Percentiles rank a stretch among this genome's conserved stretches.
phyloP scores from a whole-genome alignment of 345 rosid species.

The Lumnitzera littorea region DNA sequence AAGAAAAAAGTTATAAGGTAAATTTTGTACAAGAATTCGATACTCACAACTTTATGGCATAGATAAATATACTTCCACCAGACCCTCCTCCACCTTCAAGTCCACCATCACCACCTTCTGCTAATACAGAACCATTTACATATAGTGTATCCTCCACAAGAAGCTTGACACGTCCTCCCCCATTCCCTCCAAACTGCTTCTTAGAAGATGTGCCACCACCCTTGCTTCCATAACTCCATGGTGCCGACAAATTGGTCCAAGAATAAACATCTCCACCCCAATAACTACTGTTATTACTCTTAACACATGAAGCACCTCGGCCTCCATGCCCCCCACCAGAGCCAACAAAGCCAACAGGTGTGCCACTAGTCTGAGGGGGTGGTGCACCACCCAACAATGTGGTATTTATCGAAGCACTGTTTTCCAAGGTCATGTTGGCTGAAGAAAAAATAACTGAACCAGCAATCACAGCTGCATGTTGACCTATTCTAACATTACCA shows the following conservation, averaged over 20 bases:
- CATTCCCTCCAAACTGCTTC: conserved; percentile 58
- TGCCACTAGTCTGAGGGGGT: conserved; percentile 95
- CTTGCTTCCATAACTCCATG: conserved; percentile 94
- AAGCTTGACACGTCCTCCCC: conserved; percentile 85
- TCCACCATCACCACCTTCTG: conserved; percentile 87
- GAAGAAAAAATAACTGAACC: conserved; percentile 66
- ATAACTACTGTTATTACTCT: conserved; percentile 41
- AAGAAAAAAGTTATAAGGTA: not conserved
- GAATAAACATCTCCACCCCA: conserved; percentile 99
- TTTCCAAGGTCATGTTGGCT: conserved; percentile 52
- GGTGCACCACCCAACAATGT: conserved; percentile 78
- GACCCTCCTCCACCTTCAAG: conserved; percentile 86
- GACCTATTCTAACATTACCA: conserved; percentile 70
- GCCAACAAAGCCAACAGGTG: conserved; percentile 74
- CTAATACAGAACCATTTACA: conserved; percentile 69
- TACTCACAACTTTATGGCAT: conserved; percentile 75
- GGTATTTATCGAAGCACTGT: conserved; percentile 58
- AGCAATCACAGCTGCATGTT: conserved; percentile 49
- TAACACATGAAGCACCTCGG: conserved; percentile 85
- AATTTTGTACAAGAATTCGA: not conserved
- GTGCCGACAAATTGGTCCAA: conserved; percentile 76
- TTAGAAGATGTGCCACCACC: conserved; percentile 56
- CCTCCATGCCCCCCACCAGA: conserved; percentile 99
- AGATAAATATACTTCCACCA: conserved; percentile 80
- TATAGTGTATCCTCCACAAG: conserved; percentile 46